Base-by-base conservation (phyloP, 1,284 basidiomycete genomes). In the Apiotrichum gracile region DNA sequence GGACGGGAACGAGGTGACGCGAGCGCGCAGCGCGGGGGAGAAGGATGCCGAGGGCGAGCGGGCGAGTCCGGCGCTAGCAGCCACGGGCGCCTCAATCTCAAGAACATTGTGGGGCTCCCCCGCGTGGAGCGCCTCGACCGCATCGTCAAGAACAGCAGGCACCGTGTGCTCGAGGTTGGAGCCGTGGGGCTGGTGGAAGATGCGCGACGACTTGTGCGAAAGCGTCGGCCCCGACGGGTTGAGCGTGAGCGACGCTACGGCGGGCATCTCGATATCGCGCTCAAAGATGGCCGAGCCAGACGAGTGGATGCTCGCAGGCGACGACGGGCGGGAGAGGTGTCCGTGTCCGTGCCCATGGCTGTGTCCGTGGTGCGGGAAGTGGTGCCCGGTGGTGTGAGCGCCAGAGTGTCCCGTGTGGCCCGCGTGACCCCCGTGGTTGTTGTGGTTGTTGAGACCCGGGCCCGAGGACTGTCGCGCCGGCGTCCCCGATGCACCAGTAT, bases 241-340 rank as follows among this genome's bases (percentile, higher is more conserved):
- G 51, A 68, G 55, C 12, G 62, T 61, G 21, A 70, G 58, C 9
- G 64, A 64, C 27, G 65, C 64, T 3, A 69, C 64, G 7, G 68
- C 55, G 1, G 67, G 64, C 8, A 66, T 48, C 53, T 74, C 73
- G 37, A 76, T 74, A 52, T 76, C 74, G 17, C 74, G 60, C 59
- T 76, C 74, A 46, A 76, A 76, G 38, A 76, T 76, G 9, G 72
- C 71, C 19, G 67, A 70, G 16, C 66, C 64, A 39, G 65, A 68
- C 26, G 70, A 72, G 58, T 69, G 69, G 58, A 72, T 70, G 13
- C 66, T 69, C 8, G 66, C 56, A 19, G 69, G 69, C 5, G 70
- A 72, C 9, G 61, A 60, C n/a, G 70, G 71, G 22, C 66, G 61
- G 5, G 46, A 47, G 25, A 66, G 60, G 50, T 64, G 64, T 25